Evolutionary conservation across 352 stramenopile species (phyloP).

Genomic region (Thraustotheca clavata): DNA sequence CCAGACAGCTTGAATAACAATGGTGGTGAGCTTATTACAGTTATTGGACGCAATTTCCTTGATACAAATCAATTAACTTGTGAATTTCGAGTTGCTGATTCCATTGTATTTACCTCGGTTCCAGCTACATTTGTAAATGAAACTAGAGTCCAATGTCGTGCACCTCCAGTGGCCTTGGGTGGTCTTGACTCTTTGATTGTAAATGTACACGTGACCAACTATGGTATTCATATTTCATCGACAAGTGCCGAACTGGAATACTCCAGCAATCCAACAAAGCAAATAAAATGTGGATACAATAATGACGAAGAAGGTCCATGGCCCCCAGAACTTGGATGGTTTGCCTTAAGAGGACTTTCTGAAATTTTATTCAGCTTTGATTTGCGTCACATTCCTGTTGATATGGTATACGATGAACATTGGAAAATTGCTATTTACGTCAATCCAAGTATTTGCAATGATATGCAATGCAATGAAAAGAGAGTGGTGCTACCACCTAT

Average conservation of each 20-base stretch:
- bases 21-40: conserved; percentile 63
- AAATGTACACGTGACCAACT: conserved; percentile 72
- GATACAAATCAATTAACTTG: conserved; percentile 82
- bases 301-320: conserved; percentile 71
- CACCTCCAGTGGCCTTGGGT: conserved; percentile 48
- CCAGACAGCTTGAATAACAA: conserved; percentile 33
- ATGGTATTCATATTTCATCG: conserved; percentile 57
- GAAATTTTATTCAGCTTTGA: conserved; percentile 92
- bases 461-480: conserved; percentile 69
- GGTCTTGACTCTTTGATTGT: conserved; percentile 25
- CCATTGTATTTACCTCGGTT: conserved; percentile 25
- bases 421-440: conserved; percentile 95
- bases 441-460: conserved; percentile 86
- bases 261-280: conserved; percentile 27
- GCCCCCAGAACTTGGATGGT: conserved; percentile 87
- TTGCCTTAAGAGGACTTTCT: conserved; percentile 85
- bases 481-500: conserved; percentile 49
- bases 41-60: conserved; percentile 94
- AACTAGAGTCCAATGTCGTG: conserved; percentile 73
- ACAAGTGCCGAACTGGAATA: conserved; percentile 48
- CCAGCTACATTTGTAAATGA: conserved; percentile 68
- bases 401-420: conserved; percentile 93
- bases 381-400: conserved; percentile 85
- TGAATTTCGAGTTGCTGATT: conserved; percentile 44
- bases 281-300: conserved; percentile 25